Percentiles rank a stretch among this genome's conserved stretches.
Evolutionary conservation across 2,329 filamentous ascomycete species (phyloP).

Genomic region (Talaromyces sp.): DNA sequence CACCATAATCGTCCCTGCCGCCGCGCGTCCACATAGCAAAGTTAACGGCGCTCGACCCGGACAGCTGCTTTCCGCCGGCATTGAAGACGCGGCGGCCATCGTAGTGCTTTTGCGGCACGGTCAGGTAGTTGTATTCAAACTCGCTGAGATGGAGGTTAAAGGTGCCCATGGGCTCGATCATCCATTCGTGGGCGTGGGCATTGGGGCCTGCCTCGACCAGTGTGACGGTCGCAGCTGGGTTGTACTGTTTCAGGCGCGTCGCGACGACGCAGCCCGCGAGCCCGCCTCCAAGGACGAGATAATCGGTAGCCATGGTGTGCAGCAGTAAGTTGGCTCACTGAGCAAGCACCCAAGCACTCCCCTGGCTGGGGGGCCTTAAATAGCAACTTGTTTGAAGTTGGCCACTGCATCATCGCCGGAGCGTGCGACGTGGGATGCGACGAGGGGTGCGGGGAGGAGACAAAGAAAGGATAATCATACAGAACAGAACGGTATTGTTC

Average conservation of each 20-base stretch:
- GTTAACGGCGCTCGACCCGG: neutral
- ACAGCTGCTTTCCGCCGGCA: neutral
- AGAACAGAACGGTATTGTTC: too few relatives aligned
- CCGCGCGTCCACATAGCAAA: too few relatives aligned
- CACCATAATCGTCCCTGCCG: too few relatives aligned
- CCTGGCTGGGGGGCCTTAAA: too few relatives aligned
- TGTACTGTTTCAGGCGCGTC: neutral
- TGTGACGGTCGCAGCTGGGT: neutral
- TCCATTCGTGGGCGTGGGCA: neutral
- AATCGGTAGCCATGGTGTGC: too few relatives aligned
- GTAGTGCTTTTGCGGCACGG: neutral
- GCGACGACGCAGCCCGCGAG: neutral
- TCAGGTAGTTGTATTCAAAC: conserved; percentile 2
- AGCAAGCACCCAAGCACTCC: too few relatives aligned
- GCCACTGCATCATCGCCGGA: too few relatives aligned
- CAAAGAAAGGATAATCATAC: too few relatives aligned
- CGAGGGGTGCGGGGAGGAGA: too few relatives aligned
- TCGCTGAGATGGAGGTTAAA: neutral
- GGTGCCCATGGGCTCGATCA: neutral
- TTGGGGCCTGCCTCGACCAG: neutral
- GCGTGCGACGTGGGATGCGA: too few relatives aligned
- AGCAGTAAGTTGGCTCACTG: too few relatives aligned
- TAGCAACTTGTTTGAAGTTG: too few relatives aligned
- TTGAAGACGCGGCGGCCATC: conserved; percentile 1
- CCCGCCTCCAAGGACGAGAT: neutral